A percentile compares a stretch with the other conserved stretches of the same genome.
phyloP scores from a whole-genome alignment of 73 alveolate genomes.

The Paramecium caudatum region DNA sequence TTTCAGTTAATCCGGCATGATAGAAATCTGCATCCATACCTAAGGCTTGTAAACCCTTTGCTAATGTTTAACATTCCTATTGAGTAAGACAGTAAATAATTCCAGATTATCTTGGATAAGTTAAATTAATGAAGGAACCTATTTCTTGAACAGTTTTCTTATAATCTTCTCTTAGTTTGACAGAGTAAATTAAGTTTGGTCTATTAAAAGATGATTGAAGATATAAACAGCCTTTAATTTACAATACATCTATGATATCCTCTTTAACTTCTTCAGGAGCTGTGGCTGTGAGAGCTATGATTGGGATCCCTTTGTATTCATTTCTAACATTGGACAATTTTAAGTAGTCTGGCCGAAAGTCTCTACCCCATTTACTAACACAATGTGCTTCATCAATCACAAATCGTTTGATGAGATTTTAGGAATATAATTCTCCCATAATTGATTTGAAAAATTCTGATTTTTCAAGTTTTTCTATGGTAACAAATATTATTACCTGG shows the following conservation, averaged over 20 bases:
- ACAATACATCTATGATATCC: constrained; percentile 93
- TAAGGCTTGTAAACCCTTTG: constrained; percentile 83
- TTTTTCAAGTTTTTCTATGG: constrained; percentile 61
- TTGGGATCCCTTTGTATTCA: constrained; percentile 95
- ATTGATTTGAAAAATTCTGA: constrained; percentile 64
- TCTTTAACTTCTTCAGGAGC: constrained; percentile 97
- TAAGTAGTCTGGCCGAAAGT: constrained; percentile 97
- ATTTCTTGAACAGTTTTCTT: constrained; percentile 27
- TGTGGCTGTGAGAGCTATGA: constrained; percentile 98
- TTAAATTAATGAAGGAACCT: constrained; percentile 14
- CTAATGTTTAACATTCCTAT: constrained; percentile 94
- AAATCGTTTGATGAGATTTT: constrained; percentile 81
- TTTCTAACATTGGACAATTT: constrained; percentile 86
- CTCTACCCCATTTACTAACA: constrained; percentile 99
- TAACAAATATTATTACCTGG: constrained; percentile 43
- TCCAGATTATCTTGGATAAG: constrained; percentile 84
- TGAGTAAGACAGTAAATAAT: constrained; percentile 95
- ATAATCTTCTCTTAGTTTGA: constrained; percentile 51
- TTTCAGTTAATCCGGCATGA: constrained; percentile 94
- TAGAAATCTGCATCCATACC: constrained; percentile 91
- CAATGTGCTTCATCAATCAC: constrained; percentile 99
- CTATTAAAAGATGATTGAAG: constrained; percentile 94
- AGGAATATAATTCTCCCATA: not conserved
- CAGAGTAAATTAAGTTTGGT: constrained; percentile 93
- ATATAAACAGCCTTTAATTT: constrained; percentile 87